Conservation (phyloP, 495 filamentous ascomycete genomes). For the Lepraria neglecta region DNA sequence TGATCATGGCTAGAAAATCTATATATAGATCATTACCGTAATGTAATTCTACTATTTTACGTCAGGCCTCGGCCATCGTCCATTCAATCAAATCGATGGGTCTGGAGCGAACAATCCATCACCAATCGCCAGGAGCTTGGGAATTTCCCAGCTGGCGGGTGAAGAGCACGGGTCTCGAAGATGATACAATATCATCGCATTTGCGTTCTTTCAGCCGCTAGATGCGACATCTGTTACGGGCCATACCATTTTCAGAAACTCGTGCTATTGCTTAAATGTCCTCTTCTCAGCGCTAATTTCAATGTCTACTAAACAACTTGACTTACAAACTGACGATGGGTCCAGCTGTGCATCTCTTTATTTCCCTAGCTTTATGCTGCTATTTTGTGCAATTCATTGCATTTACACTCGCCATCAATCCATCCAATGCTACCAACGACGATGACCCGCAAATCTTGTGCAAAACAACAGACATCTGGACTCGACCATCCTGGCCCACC, state of each 20-base stretch:
- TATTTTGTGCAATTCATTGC: neutral
- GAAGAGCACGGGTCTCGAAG: neutral
- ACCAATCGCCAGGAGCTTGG: neutral
- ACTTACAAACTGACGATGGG: neutral
- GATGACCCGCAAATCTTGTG: neutral
- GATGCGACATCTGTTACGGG: neutral
- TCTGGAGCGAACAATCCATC: neutral
- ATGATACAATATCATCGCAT: no score
- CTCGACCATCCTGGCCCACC: neutral
- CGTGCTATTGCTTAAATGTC: neutral
- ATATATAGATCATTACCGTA: neutral
- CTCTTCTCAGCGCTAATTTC: neutral
- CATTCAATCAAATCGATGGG: neutral
- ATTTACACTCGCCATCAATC: neutral
- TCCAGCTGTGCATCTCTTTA: no score
- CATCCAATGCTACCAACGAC: neutral
- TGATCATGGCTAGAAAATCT: constrained; percentile 1
- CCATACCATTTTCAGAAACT: neutral
- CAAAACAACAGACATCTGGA: neutral
- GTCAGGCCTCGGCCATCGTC: neutral
- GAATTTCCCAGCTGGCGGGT: neutral
- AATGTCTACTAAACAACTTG: neutral
- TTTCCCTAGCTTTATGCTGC: neutral
- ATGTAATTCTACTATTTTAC: neutral
- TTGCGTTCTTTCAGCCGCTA: neutral